phyloP scores from a whole-genome alignment of 148 eudicot genomes.

The Suaeda aralocaspica region DNA sequence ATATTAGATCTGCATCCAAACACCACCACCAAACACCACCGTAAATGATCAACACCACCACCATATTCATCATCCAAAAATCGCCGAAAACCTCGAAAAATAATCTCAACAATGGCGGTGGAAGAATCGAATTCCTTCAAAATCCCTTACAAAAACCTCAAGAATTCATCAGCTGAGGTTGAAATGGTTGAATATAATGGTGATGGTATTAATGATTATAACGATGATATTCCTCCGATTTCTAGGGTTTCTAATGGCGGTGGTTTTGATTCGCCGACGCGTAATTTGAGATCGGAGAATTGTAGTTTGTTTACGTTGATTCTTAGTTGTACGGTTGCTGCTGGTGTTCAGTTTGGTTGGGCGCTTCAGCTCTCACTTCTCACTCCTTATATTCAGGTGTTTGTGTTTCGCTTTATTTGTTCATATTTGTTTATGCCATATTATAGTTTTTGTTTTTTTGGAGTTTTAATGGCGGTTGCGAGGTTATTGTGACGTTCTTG shows the following conservation, averaged over 20 bases:
- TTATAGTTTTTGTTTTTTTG: no score
- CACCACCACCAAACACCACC: not conserved
- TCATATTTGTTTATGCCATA: no score
- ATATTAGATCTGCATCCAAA: not conserved
- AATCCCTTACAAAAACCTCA: constrained; percentile 38
- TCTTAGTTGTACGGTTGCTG: constrained; percentile 78
- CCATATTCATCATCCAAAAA: not conserved
- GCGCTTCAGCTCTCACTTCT: constrained; percentile 91
- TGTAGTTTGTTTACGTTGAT: constrained; percentile 52
- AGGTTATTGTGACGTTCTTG: no score
- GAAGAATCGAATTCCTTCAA: constrained; percentile 29
- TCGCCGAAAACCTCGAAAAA: not conserved
- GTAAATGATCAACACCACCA: not conserved
- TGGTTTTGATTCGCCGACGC: not conserved
- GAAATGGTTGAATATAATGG: constrained; percentile 32
- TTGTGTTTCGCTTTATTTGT: not conserved
- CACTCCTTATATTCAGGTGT: constrained; percentile 90
- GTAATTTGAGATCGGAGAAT: constrained; percentile 17
- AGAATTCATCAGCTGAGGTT: constrained; percentile 27
- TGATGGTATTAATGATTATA: no score
- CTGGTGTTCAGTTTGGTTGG: constrained; percentile 94
- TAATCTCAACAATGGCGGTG: not conserved
- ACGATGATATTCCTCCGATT: not conserved
- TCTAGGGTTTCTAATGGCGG: constrained; percentile 33
- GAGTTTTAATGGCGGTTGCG: no score